Conservation (phyloP, 768 basidiomycete species). For the Suillus plorans region DNA sequence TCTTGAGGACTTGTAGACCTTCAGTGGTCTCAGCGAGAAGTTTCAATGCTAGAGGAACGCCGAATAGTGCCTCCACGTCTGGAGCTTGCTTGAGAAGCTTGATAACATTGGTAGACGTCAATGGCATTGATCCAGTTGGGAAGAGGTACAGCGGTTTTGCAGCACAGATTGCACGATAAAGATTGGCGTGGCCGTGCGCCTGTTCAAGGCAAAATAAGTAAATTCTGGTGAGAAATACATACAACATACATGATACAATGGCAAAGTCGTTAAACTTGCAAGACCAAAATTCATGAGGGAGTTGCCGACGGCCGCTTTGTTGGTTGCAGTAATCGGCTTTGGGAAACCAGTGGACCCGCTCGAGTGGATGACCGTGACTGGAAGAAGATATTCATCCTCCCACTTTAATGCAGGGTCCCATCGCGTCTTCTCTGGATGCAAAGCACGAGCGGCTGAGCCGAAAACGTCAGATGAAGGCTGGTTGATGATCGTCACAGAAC, state of each 20-base stretch:
- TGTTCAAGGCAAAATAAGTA: conserved; percentile 6
- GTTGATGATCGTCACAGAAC: conserved; percentile 21
- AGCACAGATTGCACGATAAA: conserved; percentile 45
- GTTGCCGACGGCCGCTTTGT: conserved; percentile 36
- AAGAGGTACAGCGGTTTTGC: conserved; percentile 43
- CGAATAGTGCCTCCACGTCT: conserved; percentile 32
- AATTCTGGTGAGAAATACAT: not conserved
- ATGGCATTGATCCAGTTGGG: conserved; percentile 39
- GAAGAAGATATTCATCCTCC: conserved; percentile 21
- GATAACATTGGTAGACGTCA: conserved; percentile 46
- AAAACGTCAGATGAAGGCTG: conserved; percentile 23
- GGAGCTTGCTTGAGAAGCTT: conserved; percentile 36
- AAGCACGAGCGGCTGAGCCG: conserved; percentile 14
- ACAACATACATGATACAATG: conserved; percentile 32
- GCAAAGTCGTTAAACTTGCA: conserved; percentile 23
- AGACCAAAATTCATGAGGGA: conserved; percentile 31
- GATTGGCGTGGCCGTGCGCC: conserved; percentile 23
- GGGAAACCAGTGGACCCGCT: conserved; percentile 47
- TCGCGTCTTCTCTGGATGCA: conserved; percentile 20
- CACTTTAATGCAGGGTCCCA: conserved; percentile 23
- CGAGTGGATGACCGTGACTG: conserved; percentile 25
- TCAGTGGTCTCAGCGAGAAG: conserved; percentile 48
- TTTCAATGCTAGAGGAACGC: conserved; percentile 40
- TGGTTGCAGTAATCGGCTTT: conserved; percentile 40
- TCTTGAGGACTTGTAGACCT: conserved; percentile 40